Base-by-base conservation (phyloP, 371 early-diverging fungal genomes). In the Mortierella sp. region DNA sequence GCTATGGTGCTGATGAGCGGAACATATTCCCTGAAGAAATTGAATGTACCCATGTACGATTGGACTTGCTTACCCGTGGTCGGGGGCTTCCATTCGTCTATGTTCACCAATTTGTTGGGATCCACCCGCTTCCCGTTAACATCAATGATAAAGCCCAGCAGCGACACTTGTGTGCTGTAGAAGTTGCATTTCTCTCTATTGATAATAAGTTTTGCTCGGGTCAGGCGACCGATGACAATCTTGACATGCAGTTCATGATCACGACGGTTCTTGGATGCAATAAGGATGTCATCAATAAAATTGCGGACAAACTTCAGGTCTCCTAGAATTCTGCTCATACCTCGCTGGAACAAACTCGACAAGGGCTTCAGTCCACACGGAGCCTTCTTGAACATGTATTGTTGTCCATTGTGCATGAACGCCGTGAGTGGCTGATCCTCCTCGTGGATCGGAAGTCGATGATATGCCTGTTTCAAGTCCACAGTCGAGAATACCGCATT, bases 401-500 rank as follows among this genome's bases (percentile, higher is more conserved):
- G 52, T 19, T 14, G 4, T 19, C 25, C 25, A 19, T 19, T 12
- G 21, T 52, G 25, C 14, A 25, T 52, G 21, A 52, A 52, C 21
- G 52, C 52, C 1, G 52, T 52, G 4, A 52, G 21, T 4, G 19
- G 23, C 21, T 52, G 52, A 15, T 25, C 25, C 12, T 19, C 21
- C 21, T 52, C 25, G 12, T 52, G 19, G 7, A 52, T 52, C 14
- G 70, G 59, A 16, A 82, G 70, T 4, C 72, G 62, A 63, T 81
- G 73, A 62, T 72, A 81, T 18, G 82, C 79, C 11, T 61, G 68
- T 16, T 63, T 57, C 1, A 81, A 55, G 48, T 84, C 82, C 0
- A 82, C 25, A 0, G 68, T 72, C 0, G 81, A 65, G 55, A 67
- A 82, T 0, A 75, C 52, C 1, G 62, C 48, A 26, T 63, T 12